Evolutionary conservation across 2,329 filamentous ascomycete genomes (phyloP), one percentile per base, ranked within the genome.

Genomic region (Madurella mycetomatis): DNA sequence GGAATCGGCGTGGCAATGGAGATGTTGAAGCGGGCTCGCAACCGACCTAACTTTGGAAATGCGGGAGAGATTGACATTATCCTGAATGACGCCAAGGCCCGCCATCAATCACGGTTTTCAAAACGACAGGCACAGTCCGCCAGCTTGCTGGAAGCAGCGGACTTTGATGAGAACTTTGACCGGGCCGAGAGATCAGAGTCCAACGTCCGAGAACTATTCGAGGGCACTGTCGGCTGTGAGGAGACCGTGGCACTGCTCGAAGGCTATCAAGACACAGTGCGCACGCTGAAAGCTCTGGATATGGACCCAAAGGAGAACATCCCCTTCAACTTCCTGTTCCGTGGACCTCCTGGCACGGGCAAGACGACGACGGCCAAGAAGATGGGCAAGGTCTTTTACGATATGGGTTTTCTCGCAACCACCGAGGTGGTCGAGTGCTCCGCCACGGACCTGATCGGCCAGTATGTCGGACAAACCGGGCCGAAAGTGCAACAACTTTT

Each of bases 321-420:
- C 0, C 84, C 85, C 0, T 87, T 86, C 65, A 86, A 80, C 56
- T 89, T 88, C 60, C 62, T 90, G 0, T 90, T 90, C 69, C 77
- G 81, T 0, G 86, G 87, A 0, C 81, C 81, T 0, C 83, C 84
- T 13, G 85, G 83, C 0, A 90, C 87, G 0, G 88, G 87, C 0
- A 91, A 91, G 63, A 90, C 87, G 0, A 85, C 84, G 0, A 89
- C 76, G 0, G 88, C 88, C 0, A 72, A 78, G n/a, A 87, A 85
- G 57, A 88, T 92, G 77, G 87, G 87, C 3, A 80, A 88, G 57
- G 74, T 92, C 0, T 92, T 82, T 63, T 91, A 88, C 63, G 83
- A 91, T 60, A 81, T 90, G 76, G 86, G 86, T 0, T 80, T 91
- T 34, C 70, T 92, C 0, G 70, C 80, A 0, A 73, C 73, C 0